Conservation (phyloP, 306 rosid species). For the Prunus kanzakura region DNA sequence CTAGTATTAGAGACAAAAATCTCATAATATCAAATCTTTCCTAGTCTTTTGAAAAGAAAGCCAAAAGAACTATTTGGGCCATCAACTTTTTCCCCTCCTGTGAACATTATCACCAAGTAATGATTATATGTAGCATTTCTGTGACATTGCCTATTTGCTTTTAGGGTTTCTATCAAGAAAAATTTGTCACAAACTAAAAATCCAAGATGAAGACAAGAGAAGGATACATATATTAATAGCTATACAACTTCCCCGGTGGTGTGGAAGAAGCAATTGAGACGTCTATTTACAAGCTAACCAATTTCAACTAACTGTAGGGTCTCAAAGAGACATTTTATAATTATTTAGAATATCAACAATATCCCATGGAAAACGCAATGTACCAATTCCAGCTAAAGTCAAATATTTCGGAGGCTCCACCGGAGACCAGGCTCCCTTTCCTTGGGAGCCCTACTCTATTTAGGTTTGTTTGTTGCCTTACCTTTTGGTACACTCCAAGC, state of each 20-base stretch:
- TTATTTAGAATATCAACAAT: background rate
- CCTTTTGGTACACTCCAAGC: conserved; percentile 16
- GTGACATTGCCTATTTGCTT: background rate
- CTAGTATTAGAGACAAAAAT: conserved; percentile 3
- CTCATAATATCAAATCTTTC: conserved; percentile 14
- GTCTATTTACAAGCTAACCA: background rate
- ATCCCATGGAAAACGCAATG: conserved; percentile 18
- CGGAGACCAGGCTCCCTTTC: background rate
- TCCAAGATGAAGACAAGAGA: background rate
- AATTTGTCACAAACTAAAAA: background rate
- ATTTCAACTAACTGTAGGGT: background rate
- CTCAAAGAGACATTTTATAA: background rate
- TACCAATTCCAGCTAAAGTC: background rate
- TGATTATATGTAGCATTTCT: background rate
- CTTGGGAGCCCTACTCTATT: background rate
- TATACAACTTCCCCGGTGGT: background rate
- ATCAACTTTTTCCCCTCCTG: background rate
- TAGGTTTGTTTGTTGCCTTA: background rate
- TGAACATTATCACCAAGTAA: conserved; percentile 3
- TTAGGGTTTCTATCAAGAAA: background rate
- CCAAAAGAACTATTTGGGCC: background rate
- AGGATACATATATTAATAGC: background rate
- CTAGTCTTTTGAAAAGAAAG: background rate
- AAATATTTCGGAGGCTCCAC: conserved; percentile 5
- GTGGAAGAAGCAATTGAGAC: conserved; percentile 4